A percentile compares a stretch with the other conserved stretches of the same genome.
phyloP scores from a whole-genome alignment of 2,329 filamentous ascomycete genomes.

The Pseudogymnoascus sp. region DNA sequence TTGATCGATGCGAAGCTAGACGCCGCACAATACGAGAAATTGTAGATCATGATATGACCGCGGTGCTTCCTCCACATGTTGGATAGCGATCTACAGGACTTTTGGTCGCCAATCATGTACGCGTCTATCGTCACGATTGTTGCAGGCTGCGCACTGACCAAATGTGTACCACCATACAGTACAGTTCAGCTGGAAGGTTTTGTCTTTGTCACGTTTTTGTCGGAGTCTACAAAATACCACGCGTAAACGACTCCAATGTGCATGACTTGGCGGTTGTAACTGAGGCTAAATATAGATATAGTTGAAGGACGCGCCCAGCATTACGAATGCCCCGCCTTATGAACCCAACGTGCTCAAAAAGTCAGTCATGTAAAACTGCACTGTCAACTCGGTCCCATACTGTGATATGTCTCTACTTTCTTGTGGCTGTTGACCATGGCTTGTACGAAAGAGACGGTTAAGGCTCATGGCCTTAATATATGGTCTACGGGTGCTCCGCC shows the following conservation, averaged over 20 bases:
- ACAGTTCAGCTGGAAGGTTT: background rate
- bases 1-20: background rate
- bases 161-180: background rate
- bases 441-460: constrained; percentile 20
- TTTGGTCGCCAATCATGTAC: background rate
- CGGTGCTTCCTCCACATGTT: background rate
- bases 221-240: background rate
- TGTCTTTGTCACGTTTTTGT: background rate
- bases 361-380: background rate
- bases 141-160: background rate
- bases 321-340: background rate
- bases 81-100: background rate
- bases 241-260: background rate
- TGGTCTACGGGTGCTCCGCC: constrained; percentile 17
- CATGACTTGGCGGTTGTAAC: background rate
- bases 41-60: background rate
- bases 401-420: background rate
- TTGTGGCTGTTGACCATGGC: constrained; percentile 10
- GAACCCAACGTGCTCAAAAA: background rate
- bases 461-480: constrained; percentile 18
- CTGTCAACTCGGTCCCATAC: background rate
- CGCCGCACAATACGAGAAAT: background rate
- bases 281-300: background rate
- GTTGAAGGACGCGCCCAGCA: background rate
- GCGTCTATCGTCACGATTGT: background rate